Percentiles rank a stretch among this genome's conserved stretches.
These are phyloP conservation scores for Russula sp. DNA, from an alignment of 768 basidiomycete genomes.

Conservation along the genomic window DNA sequence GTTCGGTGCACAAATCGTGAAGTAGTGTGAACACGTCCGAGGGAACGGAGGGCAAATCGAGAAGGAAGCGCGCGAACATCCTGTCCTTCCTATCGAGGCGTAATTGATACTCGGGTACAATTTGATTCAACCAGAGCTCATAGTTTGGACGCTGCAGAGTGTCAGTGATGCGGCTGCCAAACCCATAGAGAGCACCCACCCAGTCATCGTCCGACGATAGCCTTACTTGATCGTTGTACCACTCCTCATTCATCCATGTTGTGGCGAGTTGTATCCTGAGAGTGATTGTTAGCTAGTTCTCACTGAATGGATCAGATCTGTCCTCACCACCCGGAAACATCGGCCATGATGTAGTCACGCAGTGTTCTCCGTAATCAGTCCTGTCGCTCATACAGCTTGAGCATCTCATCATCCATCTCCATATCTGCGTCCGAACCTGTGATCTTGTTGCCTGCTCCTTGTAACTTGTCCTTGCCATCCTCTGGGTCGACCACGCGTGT, in stretches of 20 bases:
- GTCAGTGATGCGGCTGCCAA: neutral
- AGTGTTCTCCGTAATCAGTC: slow-evolving; percentile 69
- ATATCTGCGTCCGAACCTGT: slow-evolving; percentile 19
- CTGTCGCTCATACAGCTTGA: slow-evolving; percentile 50
- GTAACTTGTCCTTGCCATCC: slow-evolving; percentile 28
- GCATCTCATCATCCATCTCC: slow-evolving; percentile 30
- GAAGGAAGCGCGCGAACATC: slow-evolving; percentile 79
- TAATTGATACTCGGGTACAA: slow-evolving; percentile 73
- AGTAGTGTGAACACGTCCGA: slow-evolving; percentile 66
- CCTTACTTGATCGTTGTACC: slow-evolving; percentile 86
- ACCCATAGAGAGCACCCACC: slow-evolving; percentile 36
- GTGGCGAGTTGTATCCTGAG: slow-evolving; percentile 79
- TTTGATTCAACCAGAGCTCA: slow-evolving; percentile 76
- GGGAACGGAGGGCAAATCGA: slow-evolving; percentile 84
- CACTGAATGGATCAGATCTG: neutral
- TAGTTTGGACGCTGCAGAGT: slow-evolving; percentile 63
- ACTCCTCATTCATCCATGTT: slow-evolving; percentile 99
- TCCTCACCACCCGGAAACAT: slow-evolving; percentile 76
- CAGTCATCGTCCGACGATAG: slow-evolving; percentile 45
- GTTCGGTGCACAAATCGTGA: slow-evolving; percentile 75
- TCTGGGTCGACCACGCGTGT: slow-evolving; percentile 68
- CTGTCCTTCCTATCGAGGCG: slow-evolving; percentile 77
- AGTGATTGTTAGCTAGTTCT: slow-evolving; percentile 7
- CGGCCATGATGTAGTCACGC: slow-evolving; percentile 80
- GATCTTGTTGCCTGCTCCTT: slow-evolving; percentile 20